A percentile compares a stretch with the other conserved stretches of the same genome.
Conservation (phyloP, 225 moss, liverwort and hornwort species). For the Rhytidiadelphus loreus region DNA sequence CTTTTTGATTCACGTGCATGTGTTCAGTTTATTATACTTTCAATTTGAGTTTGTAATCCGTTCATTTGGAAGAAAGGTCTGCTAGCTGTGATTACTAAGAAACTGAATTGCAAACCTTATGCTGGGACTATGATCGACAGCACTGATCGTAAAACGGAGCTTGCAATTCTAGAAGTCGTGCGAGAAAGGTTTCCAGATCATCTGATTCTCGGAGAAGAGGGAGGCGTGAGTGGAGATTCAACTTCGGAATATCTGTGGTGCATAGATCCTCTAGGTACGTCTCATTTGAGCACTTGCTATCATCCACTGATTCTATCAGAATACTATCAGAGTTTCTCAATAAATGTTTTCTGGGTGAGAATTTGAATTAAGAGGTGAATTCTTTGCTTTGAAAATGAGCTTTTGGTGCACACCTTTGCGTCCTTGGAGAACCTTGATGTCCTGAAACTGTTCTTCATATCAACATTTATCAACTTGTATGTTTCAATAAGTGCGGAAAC, state of each 20-base stretch:
- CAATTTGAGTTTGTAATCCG: neutral
- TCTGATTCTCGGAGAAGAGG: constrained; percentile 90
- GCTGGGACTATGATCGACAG: constrained; percentile 26
- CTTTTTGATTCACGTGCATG: neutral
- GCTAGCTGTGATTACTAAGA: neutral
- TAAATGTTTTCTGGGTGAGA: neutral
- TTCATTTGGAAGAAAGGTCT: neutral
- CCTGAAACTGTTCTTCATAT: neutral
- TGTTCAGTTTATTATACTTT: neutral
- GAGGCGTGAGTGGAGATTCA: constrained; percentile 85
- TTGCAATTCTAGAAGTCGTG: constrained; percentile 69
- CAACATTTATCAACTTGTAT: neutral
- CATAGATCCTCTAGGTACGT: constrained; percentile 82
- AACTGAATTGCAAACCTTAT: neutral
- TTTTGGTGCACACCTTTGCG: neutral
- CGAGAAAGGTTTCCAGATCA: constrained; percentile 79
- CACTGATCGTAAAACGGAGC: constrained; percentile 73
- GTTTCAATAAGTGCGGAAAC: neutral
- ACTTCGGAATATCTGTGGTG: constrained; percentile 92
- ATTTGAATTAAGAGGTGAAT: neutral
- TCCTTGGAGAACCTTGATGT: neutral
- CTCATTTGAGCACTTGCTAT: neutral
- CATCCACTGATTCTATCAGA: neutral
- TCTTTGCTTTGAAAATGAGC: neutral
- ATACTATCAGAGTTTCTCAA: neutral